Evolutionary conservation across 148 eudicot genomes (phyloP).

Genomic region (Camellia lanceoleosa): DNA sequence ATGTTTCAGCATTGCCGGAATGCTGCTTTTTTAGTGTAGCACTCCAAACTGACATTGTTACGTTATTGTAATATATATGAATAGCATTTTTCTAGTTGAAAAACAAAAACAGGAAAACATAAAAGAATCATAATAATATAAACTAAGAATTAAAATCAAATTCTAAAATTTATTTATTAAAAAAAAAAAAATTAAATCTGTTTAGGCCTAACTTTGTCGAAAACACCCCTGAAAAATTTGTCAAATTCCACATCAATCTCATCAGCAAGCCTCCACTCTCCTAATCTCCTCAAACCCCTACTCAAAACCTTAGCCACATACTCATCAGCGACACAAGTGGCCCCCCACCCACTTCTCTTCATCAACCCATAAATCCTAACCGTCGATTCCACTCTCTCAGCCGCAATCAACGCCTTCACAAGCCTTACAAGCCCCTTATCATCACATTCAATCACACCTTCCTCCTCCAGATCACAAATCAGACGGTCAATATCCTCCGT

Average conservation of each 20-base stretch:
- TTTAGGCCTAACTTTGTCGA: slow-evolving; percentile 27
- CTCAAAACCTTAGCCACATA: slow-evolving; percentile 76
- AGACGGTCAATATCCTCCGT: slow-evolving; percentile 47
- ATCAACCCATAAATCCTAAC: slow-evolving; percentile 73
- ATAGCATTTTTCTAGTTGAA: too few relatives aligned
- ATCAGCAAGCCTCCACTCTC: slow-evolving; percentile 48
- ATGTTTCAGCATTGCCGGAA: background rate
- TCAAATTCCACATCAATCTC: slow-evolving; percentile 57
- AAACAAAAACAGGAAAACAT: too few relatives aligned
- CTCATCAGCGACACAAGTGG: slow-evolving; percentile 52
- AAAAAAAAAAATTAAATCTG: background rate
- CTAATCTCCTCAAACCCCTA: slow-evolving; percentile 64
- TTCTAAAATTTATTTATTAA: background rate
- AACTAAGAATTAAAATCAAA: too few relatives aligned
- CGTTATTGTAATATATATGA: too few relatives aligned
- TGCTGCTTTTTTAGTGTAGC: background rate
- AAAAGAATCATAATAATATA: too few relatives aligned
- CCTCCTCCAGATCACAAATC: slow-evolving; percentile 37
- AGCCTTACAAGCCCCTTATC: slow-evolving; percentile 61
- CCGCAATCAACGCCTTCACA: slow-evolving; percentile 54
- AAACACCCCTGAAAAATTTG: slow-evolving; percentile 33
- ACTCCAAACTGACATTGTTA: background rate
- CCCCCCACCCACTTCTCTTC: slow-evolving; percentile 68
- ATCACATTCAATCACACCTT: slow-evolving; percentile 32
- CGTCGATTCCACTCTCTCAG: slow-evolving; percentile 49